phyloP scores from a whole-genome alignment of 495 filamentous ascomycete species.

The Neurospora sp. region DNA sequence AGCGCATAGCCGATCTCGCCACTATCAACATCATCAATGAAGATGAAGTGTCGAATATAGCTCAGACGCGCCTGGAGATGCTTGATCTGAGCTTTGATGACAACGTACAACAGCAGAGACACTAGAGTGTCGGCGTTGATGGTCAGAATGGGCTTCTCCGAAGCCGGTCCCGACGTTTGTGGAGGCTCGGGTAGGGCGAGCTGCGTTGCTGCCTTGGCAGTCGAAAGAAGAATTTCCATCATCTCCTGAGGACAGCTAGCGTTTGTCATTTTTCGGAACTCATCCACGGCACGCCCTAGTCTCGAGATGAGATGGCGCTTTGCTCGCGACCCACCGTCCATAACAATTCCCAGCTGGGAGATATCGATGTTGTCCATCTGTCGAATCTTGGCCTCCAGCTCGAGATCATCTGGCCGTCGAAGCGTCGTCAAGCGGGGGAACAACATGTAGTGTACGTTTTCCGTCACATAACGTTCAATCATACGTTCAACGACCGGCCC shows the following conservation, averaged over 20 bases:
- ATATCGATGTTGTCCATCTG: conserved; percentile 93
- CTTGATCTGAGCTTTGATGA: conserved; percentile 83
- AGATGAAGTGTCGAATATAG: conserved; percentile 94
- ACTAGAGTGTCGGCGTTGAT: conserved; percentile 96
- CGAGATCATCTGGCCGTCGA: conserved; percentile 72
- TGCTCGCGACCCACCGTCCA: conserved; percentile 58
- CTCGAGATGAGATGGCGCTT: conserved; percentile 65
- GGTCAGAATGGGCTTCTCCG: conserved; percentile 50
- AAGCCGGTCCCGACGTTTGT: conserved; percentile 15
- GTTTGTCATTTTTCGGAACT: conserved; percentile 77
- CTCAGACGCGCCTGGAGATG: conserved; percentile 78
- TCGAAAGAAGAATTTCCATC: conserved; percentile 79
- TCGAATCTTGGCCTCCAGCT: conserved; percentile 79
- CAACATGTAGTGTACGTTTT: conserved; percentile 81
- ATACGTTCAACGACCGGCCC: conserved; percentile 84
- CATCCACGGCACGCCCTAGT: conserved; percentile 69
- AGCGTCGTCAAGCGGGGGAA: conserved; percentile 73
- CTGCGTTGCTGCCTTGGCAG: conserved; percentile 71
- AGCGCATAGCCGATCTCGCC: conserved; percentile 96
- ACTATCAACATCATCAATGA: conserved; percentile 92
- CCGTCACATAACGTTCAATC: conserved; percentile 90
- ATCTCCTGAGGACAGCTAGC: conserved; percentile 89
- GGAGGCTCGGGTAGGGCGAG: conserved; percentile 37
- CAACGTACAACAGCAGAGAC: conserved; percentile 80
- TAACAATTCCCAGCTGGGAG: conserved; percentile 80